Conservation (phyloP, 148 eudicot species). For the Silene latifolia region DNA sequence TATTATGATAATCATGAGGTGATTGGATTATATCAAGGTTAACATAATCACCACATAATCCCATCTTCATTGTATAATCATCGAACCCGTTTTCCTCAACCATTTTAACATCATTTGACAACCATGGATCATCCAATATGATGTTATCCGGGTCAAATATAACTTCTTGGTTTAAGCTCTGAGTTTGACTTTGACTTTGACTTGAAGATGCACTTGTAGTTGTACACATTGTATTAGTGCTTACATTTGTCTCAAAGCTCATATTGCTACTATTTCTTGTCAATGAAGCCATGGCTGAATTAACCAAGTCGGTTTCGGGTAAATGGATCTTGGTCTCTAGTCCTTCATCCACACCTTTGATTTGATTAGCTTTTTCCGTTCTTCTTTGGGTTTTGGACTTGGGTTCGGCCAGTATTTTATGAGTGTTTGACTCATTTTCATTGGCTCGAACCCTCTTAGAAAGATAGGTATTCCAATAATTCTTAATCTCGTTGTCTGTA, state of each 20-base stretch:
- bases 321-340: conserved; percentile 31
- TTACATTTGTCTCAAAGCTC: conserved; percentile 26
- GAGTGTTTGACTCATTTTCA: conserved; percentile 35
- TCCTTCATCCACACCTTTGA: background rate
- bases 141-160: conserved; percentile 9
- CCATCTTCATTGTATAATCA: conserved; percentile 22
- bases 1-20: conserved; percentile 6
- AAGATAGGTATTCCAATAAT: conserved; percentile 67
- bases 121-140: conserved; percentile 27
- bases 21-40: no score
- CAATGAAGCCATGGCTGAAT: conserved; percentile 20
- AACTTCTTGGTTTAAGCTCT: conserved; percentile 5
- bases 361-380: conserved; percentile 3
- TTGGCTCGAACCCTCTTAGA: conserved; percentile 36
- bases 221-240: conserved; percentile 3
- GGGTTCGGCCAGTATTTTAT: conserved; percentile 25
- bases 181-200: conserved; percentile 24
- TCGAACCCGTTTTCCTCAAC: conserved; percentile 20
- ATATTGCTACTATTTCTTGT: conserved; percentile 34
- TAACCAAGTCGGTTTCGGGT: conserved; percentile 42
- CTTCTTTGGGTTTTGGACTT: conserved; percentile 7
- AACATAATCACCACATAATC: conserved; percentile 15
- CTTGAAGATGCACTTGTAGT: conserved; percentile 28
- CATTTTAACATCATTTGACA: conserved; percentile 12
- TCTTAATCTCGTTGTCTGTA: conserved; percentile 69